Evolutionary conservation across 495 filamentous ascomycete species (phyloP).

Genomic region (Sphaerosporella brunnea): DNA sequence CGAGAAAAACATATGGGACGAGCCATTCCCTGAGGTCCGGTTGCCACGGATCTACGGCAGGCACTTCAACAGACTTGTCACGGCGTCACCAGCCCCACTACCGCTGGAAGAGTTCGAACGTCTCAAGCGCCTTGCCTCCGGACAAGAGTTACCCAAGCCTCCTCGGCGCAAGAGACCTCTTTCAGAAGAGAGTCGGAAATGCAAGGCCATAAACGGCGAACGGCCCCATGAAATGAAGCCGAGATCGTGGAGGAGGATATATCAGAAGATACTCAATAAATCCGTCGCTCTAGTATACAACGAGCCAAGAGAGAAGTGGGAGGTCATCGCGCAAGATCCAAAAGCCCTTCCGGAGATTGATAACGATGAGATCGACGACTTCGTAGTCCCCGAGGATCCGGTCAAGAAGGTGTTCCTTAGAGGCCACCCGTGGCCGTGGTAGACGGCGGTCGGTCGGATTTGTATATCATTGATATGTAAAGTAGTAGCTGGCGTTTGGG

Average conservation of each 20-base stretch:
- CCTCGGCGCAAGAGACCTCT: slow-evolving; percentile 25
- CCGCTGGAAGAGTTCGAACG: slow-evolving; percentile 44
- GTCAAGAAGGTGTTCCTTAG: too few relatives aligned
- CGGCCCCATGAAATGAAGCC: slow-evolving; percentile 12
- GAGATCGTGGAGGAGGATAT: slow-evolving; percentile 20
- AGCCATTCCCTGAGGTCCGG: slow-evolving; percentile 36
- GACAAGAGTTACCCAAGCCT: slow-evolving; percentile 32
- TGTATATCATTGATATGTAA: too few relatives aligned
- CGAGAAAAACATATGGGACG: slow-evolving; percentile 44
- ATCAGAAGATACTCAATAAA: slow-evolving; percentile 12
- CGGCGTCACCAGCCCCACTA: slow-evolving; percentile 52
- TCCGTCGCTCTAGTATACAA: slow-evolving; percentile 9
- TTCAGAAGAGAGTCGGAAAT: not conserved
- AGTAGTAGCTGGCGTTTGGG: too few relatives aligned
- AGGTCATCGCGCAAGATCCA: not conserved
- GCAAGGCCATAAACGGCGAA: too few relatives aligned
- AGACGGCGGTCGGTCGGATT: too few relatives aligned
- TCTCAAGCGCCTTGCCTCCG: slow-evolving; percentile 41
- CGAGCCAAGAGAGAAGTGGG: slow-evolving; percentile 7
- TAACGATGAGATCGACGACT: not conserved
- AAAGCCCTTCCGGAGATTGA: not conserved
- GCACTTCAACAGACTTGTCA: slow-evolving; percentile 41
- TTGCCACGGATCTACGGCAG: slow-evolving; percentile 39
- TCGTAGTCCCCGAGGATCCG: not conserved
- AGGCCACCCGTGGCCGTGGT: too few relatives aligned